Conservation (phyloP, 1,284 basidiomycete genomes). For the Malassezia slooffiae region DNA sequence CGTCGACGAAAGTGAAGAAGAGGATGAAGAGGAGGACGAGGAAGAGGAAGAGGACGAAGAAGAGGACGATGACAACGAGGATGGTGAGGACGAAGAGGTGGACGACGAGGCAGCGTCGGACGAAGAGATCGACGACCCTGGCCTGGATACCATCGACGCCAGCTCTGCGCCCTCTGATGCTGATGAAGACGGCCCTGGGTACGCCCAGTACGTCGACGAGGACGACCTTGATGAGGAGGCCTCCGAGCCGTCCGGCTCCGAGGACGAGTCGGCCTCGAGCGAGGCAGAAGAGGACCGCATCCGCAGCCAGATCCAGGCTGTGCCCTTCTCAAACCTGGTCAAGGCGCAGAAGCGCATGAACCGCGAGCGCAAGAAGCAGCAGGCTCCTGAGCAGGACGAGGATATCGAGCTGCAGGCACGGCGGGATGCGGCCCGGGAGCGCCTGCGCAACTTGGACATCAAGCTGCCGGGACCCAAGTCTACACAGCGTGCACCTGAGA, state of each 20-base stretch:
- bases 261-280: background rate
- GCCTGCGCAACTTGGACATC: slow-evolving; percentile 7
- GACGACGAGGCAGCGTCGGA: slow-evolving; percentile 10
- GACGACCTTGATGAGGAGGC: slow-evolving; percentile 45
- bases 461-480: slow-evolving; percentile 4
- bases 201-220: slow-evolving; percentile 41
- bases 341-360: slow-evolving; percentile 1
- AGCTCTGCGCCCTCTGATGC: no score
- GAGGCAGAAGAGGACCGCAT: background rate
- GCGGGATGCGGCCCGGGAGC: slow-evolving; percentile 15
- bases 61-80: background rate
- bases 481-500: background rate
- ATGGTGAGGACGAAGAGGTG: slow-evolving; percentile 1
- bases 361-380: slow-evolving; percentile 6
- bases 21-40: slow-evolving; percentile 7
- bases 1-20: slow-evolving; percentile 9
- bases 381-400: slow-evolving; percentile 6
- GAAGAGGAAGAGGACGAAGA: slow-evolving; percentile 6
- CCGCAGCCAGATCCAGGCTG: slow-evolving; percentile 17
- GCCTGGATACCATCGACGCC: no score
- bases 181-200: slow-evolving; percentile 6
- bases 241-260: background rate
- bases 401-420: slow-evolving; percentile 19
- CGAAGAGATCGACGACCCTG: slow-evolving; percentile 7
- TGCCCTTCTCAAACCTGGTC: slow-evolving; percentile 7